phyloP scores from a whole-genome alignment of 208 protist genomes.

The Trypanosoma avium region DNA sequence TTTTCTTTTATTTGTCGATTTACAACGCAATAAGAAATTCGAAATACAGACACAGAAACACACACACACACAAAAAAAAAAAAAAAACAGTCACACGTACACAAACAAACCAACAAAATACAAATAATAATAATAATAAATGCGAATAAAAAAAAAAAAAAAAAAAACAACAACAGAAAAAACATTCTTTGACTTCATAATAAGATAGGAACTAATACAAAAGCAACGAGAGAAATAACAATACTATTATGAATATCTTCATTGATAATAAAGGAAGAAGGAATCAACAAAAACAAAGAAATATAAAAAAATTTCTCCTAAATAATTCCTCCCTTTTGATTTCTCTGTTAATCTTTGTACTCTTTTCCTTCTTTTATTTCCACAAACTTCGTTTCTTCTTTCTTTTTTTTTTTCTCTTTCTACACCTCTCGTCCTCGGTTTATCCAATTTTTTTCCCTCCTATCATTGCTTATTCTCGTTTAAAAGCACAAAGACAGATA shows the following conservation, averaged over 20 bases:
- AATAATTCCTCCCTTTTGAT: neutral
- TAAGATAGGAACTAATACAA: no score
- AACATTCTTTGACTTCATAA: no score
- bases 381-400: neutral
- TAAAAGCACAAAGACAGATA: no score
- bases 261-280: slow-evolving; percentile 12
- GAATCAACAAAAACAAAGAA: slow-evolving; percentile 22
- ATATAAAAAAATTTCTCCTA: slow-evolving; percentile 15
- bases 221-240: slow-evolving; percentile 20
- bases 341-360: neutral
- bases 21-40: no score
- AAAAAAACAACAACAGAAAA: no score
- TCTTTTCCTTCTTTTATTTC: neutral
- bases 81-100: neutral
- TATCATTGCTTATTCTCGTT: no score
- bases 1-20: no score
- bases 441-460: no score
- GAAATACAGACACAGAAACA: neutral
- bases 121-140: slow-evolving; percentile 16
- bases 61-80: neutral
- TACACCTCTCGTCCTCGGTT: no score
- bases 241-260: neutral
- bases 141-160: neutral
- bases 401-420: neutral
- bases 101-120: neutral